Evolutionary conservation across 106 monocot species (phyloP), one percentile per base, ranked within the genome.

Genomic region (Amphibolis antarctica): DNA sequence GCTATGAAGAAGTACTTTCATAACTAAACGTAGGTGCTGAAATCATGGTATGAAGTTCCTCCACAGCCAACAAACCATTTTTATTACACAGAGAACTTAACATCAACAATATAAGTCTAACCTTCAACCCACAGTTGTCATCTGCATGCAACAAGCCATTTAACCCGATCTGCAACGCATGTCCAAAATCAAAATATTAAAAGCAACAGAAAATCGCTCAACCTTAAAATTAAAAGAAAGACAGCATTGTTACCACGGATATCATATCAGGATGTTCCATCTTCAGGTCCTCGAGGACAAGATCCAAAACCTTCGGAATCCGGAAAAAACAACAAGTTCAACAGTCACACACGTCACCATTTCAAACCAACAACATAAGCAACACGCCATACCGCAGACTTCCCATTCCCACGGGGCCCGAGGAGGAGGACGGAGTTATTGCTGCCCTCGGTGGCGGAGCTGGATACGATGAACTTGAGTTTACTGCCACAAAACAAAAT

Each of bases 371-470:
- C 26, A 30, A 28, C 12, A 4, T 7, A 15, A 61, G 25, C 44
- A 51, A 66, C 23, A 25, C 24, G n/a, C 15, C 0, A 12, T 79
- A 98, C 96, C 74, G 84, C 84, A 28, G 53, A 18, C 77, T 91
- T 98, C 17, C 98, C 98, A 17, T 76, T 82, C 4, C 98, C 91
- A 12, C 80, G 86, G 43, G 89, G 90, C 0, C 98, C 98, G 25
- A 90, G 82, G 26, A 98, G 84, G 10, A 98, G 91, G 23, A 83
- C 80, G 48, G 90, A 82, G 78, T 85, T 91, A 74, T 86, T 91
- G 80, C 87, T 87, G 44, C 66, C 91, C 69, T 84, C 82, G 17
- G 76, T 51, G 62, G 91, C 79, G 52, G 90, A 78, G 51, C 66
- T 83, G 58, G 86, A 71, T 61, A 91, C 69, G 45, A 90, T 67